Evolutionary conservation across 129 eudicot genomes (phyloP), one percentile per base, ranked within the genome.

Genomic region (Mikania micrantha): DNA sequence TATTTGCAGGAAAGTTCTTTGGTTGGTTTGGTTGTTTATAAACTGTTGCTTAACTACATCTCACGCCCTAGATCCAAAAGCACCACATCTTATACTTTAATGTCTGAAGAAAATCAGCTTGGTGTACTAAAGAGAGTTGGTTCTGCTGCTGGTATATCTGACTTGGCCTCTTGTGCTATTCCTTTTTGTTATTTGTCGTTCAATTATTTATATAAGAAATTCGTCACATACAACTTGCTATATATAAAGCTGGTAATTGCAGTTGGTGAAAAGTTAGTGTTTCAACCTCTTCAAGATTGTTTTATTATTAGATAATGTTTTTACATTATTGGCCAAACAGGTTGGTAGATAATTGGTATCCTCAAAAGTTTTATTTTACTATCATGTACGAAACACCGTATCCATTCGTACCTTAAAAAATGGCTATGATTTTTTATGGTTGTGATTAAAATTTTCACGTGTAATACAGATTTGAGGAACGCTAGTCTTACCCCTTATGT

Each of bases 111-210:
- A 65, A 85, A 67, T 77, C 95, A 79, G 62, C 82, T 79, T 82
- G 98, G 96, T 63, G 98, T 92, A 69, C 85, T 88, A 50, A 84
- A 85, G 63, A 86, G 91, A 86, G 95, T 93, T 77, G 83, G 98
- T 53, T 88, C 90, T 73, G 98, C 84, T 45, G 98, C 98, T 62
- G 96, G 96, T 93, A 84, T 71, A 67, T 44, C 69, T 77, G n/a
- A 53, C 66, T 74, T 74, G 27, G 20, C 7, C 13, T 71, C 50
- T 17, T 62, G 10, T 40, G 20, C 57, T 17, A 34, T 31, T 31
- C 60, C 12, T 60, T 21, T 70, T 22, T 24, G 10, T 45, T 58
- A 13, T 42, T 19, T 60, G 48, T 9, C 19, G 25, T 35, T 60
- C 19, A 58, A 8, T 15, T 21, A 45, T 31, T 32, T 22, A 2